Evolutionary conservation across 2,329 filamentous ascomycete species (phyloP), one percentile per base, ranked within the genome.

Genomic region (Colletotrichum sp.): DNA sequence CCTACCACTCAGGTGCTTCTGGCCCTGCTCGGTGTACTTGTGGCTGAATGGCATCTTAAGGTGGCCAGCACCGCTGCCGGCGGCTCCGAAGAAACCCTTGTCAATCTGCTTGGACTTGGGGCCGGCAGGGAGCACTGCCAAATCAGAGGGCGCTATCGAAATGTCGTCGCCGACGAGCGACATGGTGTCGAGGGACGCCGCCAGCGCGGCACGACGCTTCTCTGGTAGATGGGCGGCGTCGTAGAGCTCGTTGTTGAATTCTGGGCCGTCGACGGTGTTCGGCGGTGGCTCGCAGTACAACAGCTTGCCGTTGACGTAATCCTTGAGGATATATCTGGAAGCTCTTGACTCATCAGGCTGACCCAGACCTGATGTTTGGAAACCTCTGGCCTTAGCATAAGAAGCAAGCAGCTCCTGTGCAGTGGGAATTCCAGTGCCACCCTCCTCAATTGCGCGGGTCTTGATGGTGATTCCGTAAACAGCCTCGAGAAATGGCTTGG

Each of bases 241-340:
- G 85, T 98, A 98, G 6, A 98, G 92, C 75, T 98, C 96, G 66
- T 89, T 88, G 86, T 99, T 99, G 89, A 98, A 99, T 70, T 93
- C 91, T 65, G 87, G 86, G 1, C 92, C 88, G 79, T 98, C 94
- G 52, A 94, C 91, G 34, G 93, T 90, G 6, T 87, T 87, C 0
- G 96, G 96, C 1, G 97, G 97, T 6, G 97, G 96, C 80, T 96
- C 93, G 79, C 96, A 97, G 87, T 94, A 98, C 8, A 98, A 90
- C 0, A 99, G 91, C 86, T 98, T 98, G 77, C 97, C 97, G 83
- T 94, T 98, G 79, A 99, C 97, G 82, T 98, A 99, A 86, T 99
- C 97, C 84, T 99, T 99, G 30, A 99, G 90, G 19, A 99, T 90
- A 79, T 95, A 94, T 69, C 97, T 91, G 6, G 96, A 96, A 8